phyloP scores from a whole-genome alignment of 1,284 basidiomycete genomes.

The Puccinia coronata region DNA sequence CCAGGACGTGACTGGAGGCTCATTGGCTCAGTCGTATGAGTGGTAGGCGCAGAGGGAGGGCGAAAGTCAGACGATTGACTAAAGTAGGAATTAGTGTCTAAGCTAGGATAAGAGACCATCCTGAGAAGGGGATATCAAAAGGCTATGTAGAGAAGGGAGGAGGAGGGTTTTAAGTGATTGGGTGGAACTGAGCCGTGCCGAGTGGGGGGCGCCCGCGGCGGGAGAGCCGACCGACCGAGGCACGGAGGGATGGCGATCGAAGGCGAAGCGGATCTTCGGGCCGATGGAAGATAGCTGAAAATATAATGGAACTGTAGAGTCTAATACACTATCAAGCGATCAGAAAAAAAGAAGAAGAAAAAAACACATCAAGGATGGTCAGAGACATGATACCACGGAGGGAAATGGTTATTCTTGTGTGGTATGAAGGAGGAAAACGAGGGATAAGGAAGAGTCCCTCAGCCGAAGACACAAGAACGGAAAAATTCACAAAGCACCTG shows the following conservation, averaged over 20 bases:
- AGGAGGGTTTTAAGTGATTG: neutral
- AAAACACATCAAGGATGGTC: too few relatives aligned
- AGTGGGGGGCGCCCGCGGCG: neutral
- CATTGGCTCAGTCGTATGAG: conserved; percentile 12
- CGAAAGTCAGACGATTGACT: conserved; percentile 4
- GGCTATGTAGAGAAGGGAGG: too few relatives aligned
- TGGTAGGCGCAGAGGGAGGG: neutral
- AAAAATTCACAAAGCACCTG: too few relatives aligned
- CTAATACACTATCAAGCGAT: neutral
- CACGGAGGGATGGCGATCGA: neutral
- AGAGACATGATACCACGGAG: too few relatives aligned
- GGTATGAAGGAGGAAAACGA: too few relatives aligned
- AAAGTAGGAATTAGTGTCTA: conserved; percentile 15
- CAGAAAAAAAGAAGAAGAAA: too few relatives aligned
- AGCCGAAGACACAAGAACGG: too few relatives aligned
- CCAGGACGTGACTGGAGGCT: conserved; percentile 16
- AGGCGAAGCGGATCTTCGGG: conserved; percentile 2
- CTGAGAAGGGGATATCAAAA: too few relatives aligned
- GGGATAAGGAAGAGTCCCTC: too few relatives aligned
- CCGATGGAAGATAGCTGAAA: conserved; percentile 22
- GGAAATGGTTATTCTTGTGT: too few relatives aligned
- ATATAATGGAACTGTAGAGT: neutral
- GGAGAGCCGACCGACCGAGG: conserved; percentile 5
- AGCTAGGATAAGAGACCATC: conserved; percentile 25
- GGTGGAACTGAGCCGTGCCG: conserved; percentile 25